Base-by-base conservation (phyloP, 768 basidiomycete genomes). In the Pulveroboletus sp. region DNA sequence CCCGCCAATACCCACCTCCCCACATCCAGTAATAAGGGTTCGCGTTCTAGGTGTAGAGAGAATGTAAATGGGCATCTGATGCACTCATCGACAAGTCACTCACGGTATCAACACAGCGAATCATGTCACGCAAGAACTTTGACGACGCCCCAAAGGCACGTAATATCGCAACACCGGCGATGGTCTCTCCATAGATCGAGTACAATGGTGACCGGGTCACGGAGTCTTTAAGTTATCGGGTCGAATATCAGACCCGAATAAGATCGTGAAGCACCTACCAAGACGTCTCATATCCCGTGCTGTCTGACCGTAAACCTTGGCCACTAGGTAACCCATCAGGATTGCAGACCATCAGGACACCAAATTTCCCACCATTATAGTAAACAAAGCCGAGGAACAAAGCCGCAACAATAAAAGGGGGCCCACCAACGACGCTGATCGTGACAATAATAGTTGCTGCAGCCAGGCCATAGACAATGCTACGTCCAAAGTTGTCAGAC, bases 11-110 rank as follows among this genome's bases (percentile, higher is more conserved):
- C 73, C 46, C 63, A 87, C 83, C 83, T 71, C 83, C 87, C 89
- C 88, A 93, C 79, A 88, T 86, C 93, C 93, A 94, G 61, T 88
- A 92, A 64, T 82, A 87, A 4, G 89, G 89, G 61, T 81, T 89
- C 14, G 81, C 57, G 49, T 80, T 81, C 77, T 79, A 40, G 3
- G 31, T 15, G 17, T 33, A 15, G 35, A 33, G 15, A 42, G 17
- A 53, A 53, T 10, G 47, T 56, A 8, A 48, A 43, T 26, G 7
- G 42, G 36, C 33, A 32, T 43, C 32, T 14, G 15, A 36, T 32
- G 15, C 30, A 36, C 24, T 31, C 28, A 46, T 46, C 3, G 2
- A 38, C 33, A 21, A 26, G 17, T 31, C 35, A 69, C 83, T 55
- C 53, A 89, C 86, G 32, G 87, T 89, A 61, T 92, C 89, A 18